Evolutionary conservation across 768 basidiomycete species (phyloP), one percentile per base, ranked within the genome.

Genomic region (Suillus hirtellus): DNA sequence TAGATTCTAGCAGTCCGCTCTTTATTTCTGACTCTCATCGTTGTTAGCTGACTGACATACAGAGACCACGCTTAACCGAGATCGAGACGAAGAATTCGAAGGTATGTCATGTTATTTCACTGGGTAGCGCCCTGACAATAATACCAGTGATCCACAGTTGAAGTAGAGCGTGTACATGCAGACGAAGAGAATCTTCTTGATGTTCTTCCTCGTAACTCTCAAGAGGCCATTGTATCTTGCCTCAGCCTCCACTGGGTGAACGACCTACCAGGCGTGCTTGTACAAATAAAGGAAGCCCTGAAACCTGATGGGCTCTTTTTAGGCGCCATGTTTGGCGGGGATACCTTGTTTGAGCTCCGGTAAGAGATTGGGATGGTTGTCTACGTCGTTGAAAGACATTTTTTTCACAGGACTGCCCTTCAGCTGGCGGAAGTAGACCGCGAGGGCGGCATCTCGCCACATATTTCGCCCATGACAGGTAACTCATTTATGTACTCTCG

Each of bases 391-490:
- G 14, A 52, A 49, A 11, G 24, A 49, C 21, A 31, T 46, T 44
- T 4, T 49, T 31, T 61, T 27, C 8, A 6, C 67, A 93, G 96
- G 69, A 96, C 97, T 43, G 84, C 96, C 4, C 81, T 99, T 34
- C 97, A 99, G 70, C 82, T 99, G 0, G 96, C 97, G 9, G 93
- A 99, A 78, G 80, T 89, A 24, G 96, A 99, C 70, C 86, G 95
- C 10, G 90, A 96, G 74, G 97, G 97, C 8, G 97, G 97, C 1
- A 90, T 99, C 60, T 95, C 95, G n/a, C 95, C 96, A 7, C 91
- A 94, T 63, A 77, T 99, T 42, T 99, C 96, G 1, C 97, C 97
- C 1, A 99, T 99, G 97, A 95, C 96, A 65, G 92, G 96, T 95
- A 63, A 68, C 21, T 46, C 60, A 2, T 60, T 61, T 52, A 44